Conservation (phyloP, 1,284 basidiomycete genomes). For the Apiotrichum gracile region DNA sequence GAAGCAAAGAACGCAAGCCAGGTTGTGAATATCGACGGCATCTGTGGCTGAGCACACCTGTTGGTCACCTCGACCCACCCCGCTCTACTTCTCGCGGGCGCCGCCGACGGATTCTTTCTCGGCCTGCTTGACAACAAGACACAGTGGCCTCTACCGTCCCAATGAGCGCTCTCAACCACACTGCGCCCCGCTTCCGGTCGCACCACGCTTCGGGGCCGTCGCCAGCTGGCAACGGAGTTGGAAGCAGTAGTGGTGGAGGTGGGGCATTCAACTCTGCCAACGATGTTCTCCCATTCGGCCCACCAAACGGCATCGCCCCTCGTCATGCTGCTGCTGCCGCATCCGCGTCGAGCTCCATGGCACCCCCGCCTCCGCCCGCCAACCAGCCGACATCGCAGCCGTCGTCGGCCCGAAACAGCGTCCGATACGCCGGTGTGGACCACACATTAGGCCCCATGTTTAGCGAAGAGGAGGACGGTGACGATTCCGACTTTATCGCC, state of each 20-base stretch:
- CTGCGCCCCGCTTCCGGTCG: conserved; percentile 14
- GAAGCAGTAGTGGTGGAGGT: neutral
- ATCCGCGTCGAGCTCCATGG: no score
- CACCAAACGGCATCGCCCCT: conserved; percentile 14
- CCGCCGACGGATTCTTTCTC: no score
- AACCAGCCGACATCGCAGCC: conserved; percentile 10
- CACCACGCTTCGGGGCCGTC: no score
- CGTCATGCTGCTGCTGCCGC: conserved; percentile 9
- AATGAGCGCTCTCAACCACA: conserved; percentile 20
- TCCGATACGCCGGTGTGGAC: conserved; percentile 27
- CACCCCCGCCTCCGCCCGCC: conserved; percentile 13
- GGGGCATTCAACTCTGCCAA: neutral
- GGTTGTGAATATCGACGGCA: no score
- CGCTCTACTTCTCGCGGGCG: neutral
- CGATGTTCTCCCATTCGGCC: neutral
- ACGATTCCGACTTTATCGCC: conserved; percentile 41
- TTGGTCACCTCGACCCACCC: neutral
- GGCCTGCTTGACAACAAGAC: no score
- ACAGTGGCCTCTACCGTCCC: no score
- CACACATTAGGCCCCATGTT: conserved; percentile 41
- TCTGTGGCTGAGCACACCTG: no score
- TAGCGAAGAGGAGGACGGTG: conserved; percentile 42
- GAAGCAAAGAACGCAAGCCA: no score
- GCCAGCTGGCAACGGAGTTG: no score
- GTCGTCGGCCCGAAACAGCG: conserved; percentile 2